Base-by-base conservation (phyloP, 768 basidiomycete species). In the Termitomyces sp. region DNA sequence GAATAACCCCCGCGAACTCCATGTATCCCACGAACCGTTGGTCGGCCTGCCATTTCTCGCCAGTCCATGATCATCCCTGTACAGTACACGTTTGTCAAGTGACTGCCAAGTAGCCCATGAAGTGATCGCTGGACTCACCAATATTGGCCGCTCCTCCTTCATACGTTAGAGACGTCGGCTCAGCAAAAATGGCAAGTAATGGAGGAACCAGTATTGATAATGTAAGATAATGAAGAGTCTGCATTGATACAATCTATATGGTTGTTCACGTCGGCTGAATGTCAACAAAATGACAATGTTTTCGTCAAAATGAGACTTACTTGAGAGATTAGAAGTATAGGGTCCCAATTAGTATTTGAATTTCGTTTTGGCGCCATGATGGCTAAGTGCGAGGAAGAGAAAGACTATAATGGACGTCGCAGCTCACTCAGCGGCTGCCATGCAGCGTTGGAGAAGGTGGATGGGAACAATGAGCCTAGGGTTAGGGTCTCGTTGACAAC, bases 31-130 rank as follows among this genome's bases (percentile, higher is more conserved):
- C 82, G 83, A 22, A 90, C 85, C 0, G 94, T 95, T 4, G 91
- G 86, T 55, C 84, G 76, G 4, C 94, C 91, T 1, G 95, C 91
- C 86, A 99, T 89, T 74, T 98, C 92, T 50, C 94, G 83, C 97
- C 97, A 99, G 75, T 98, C 96, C 88, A 99, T 94, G 40, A 98
- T 79, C 89, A 94, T 92, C 3, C 89, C 90, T 89, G 63, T 38
- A 44, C 12, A 44, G 28, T 15, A 42, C n/a, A 42, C 18, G 24
- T 28, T 44, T 53, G 51, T 53, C 36, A 53, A 35, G 9, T 48
- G 18, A 35, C 24, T 36, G 28, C n/a, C 4, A 28, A 50, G 28
- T 20, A 44, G 18, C 22, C n/a, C 11, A 24, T 7, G 40, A 40
- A 33, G 33, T 22, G 22, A 39, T 51, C 38, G 0, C 4, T 15